These are phyloP conservation scores for Panellus pusillus DNA, from an alignment of 768 basidiomycete genomes.

Conservation along the genomic window DNA sequence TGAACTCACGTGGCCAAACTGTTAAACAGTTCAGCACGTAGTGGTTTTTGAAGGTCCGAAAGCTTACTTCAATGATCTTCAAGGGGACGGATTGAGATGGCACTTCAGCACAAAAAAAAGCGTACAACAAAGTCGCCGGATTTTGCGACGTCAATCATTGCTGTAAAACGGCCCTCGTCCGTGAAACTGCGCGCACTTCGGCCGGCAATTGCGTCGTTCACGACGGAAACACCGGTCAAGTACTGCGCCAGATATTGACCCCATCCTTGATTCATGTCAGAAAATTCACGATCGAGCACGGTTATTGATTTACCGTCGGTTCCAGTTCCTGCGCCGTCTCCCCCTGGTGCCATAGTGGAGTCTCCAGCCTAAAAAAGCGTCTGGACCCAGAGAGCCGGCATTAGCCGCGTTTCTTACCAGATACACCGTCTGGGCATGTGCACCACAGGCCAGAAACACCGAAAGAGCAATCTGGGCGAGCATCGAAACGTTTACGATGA, in stretches of 20 bases:
- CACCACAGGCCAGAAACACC: slow-evolving; percentile 16
- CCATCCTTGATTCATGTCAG: slow-evolving; percentile 36
- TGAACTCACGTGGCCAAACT: neutral
- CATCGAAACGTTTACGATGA: slow-evolving; percentile 4
- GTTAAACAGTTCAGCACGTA: neutral
- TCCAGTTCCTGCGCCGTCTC: slow-evolving; percentile 33
- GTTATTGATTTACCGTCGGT: slow-evolving; percentile 29
- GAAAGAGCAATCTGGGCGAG: slow-evolving; percentile 11
- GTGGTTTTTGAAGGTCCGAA: slow-evolving; percentile 50
- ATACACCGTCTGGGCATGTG: slow-evolving; percentile 39
- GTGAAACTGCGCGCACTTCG: slow-evolving; percentile 48
- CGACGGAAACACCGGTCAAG: slow-evolving; percentile 38
- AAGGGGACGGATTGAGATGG: neutral
- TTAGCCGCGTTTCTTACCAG: slow-evolving; percentile 11
- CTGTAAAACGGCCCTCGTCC: slow-evolving; percentile 47
- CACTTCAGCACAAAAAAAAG: slow-evolving; percentile 28
- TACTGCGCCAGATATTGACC: slow-evolving; percentile 44
- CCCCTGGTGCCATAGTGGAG: slow-evolving; percentile 43
- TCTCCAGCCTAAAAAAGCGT: slow-evolving; percentile 46
- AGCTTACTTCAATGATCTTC: neutral
- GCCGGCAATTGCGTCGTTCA: slow-evolving; percentile 48
- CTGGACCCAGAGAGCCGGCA: slow-evolving; percentile 23
- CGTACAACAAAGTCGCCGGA: slow-evolving; percentile 41
- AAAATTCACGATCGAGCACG: neutral
- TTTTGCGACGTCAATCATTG: slow-evolving; percentile 39